Evolutionary conservation across 108 stramenopile species (phyloP), one percentile per base, ranked within the genome.

Genomic region (Fistulifera solaris): DNA sequence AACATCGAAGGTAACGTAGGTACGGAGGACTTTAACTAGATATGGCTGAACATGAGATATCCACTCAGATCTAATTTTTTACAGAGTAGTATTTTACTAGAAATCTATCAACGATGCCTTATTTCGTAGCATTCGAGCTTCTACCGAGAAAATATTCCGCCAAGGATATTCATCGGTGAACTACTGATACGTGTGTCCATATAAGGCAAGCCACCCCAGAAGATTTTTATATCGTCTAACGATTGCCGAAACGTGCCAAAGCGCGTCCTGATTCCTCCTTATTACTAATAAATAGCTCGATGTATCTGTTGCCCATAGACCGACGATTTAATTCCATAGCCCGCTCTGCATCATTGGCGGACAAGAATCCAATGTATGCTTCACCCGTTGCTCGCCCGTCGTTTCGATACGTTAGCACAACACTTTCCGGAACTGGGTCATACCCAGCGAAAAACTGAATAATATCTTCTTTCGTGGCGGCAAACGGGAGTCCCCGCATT

Each of bases 351-450:
- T 88, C 87, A n/a, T 82, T 81, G 12, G 81, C 71, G 45, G 79
- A 69, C 39, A 70, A 65, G 65, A 96, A 93, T 22, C 77, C 83
- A 40, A 94, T 78, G 56, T 93, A 96, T 22, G 85, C 93, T 55
- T 96, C 95, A 28, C 95, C 95, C 56, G 95, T 96, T 16, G 92
- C 78, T 18, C 93, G 76, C 27, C 95, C 95, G 52, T 96, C 95
- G 42, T 83, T 81, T 52, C 95, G 81, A 56, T 85, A 89, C 12
- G 90, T 91, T 49, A 94, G 62, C 14, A 90, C 64, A 63, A 94
- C 70, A 41, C 82, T 86, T 24, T 94, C 89, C 48, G 74, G 75
- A 24, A 87, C 57, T 7, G 87, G 78, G 27, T 86, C 74, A 72
- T 81, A 78, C 18, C 69, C 85, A 48, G 77, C 73, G 67, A 96